phyloP scores from a whole-genome alignment of 2,329 filamentous ascomycete genomes.

The Mycosphaerella sp. region DNA sequence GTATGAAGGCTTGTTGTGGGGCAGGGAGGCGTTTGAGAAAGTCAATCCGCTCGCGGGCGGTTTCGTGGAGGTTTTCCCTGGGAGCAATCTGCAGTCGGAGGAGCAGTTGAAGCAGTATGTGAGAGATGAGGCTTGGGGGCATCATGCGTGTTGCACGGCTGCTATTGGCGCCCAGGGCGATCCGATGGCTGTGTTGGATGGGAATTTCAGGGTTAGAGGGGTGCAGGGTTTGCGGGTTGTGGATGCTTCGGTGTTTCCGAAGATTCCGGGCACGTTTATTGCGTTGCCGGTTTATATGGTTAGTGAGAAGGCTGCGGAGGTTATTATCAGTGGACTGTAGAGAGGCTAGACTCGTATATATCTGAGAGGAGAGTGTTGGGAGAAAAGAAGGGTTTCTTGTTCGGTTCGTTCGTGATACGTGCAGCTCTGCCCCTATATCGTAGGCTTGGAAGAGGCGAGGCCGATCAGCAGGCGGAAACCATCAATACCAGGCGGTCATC shows the following conservation, averaged over 20 bases:
- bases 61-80: constrained; percentile 43
- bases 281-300: constrained; percentile 51
- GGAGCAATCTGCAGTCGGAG: constrained; percentile 38
- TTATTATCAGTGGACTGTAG: constrained; percentile 37
- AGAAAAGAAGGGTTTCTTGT: no score
- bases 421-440: no score
- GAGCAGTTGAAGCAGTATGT: constrained; percentile 45
- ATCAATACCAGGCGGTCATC: no score
- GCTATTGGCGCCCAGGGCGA: constrained; percentile 52
- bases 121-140: constrained; percentile 49
- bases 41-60: constrained; percentile 39
- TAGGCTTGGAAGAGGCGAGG: no score
- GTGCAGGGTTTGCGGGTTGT: constrained; percentile 54
- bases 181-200: constrained; percentile 51
- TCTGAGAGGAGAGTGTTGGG: no score
- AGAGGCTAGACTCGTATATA: no score
- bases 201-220: constrained; percentile 52
- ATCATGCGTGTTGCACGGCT: constrained; percentile 53
- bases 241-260: constrained; percentile 54
- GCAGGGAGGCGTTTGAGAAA: constrained; percentile 36
- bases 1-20: constrained; percentile 50
- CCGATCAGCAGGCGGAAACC: no score
- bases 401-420: no score
- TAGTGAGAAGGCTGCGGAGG: constrained; percentile 57
- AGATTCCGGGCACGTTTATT: constrained; percentile 51